Evolutionary conservation across 2,329 filamentous ascomycete genomes (phyloP).

Genomic region (Pseudogymnoascus sp.): DNA sequence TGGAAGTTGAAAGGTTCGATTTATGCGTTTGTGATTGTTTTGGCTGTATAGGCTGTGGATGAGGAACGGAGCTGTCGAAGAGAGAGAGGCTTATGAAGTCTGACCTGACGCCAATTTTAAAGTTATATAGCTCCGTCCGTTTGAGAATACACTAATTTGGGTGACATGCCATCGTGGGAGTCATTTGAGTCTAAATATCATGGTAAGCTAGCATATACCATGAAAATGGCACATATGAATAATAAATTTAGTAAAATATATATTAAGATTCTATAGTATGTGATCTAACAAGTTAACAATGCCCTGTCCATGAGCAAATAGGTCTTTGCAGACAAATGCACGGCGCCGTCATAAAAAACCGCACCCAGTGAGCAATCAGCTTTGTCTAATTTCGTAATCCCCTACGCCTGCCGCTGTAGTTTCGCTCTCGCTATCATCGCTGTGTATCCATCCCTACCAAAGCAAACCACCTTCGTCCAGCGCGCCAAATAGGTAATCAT

Average conservation of each 20-base stretch:
- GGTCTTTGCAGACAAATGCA: not conserved
- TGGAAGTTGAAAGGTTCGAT: not conserved
- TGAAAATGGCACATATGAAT: not conserved
- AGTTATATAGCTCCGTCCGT: not conserved
- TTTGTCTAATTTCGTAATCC: not conserved
- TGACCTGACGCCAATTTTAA: not conserved
- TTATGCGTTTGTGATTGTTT: not conserved
- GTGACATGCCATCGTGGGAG: not conserved
- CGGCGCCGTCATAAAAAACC: not conserved
- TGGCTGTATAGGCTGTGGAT: not conserved
- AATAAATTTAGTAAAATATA: not conserved
- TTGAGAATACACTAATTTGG: not conserved
- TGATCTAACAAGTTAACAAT: not conserved
- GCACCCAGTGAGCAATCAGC: not conserved
- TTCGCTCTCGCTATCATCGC: not conserved
- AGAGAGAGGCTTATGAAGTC: not conserved
- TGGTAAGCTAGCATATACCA: no score
- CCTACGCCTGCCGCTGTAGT: not conserved
- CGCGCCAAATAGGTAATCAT: slow-evolving; percentile 1
- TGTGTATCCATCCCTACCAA: not conserved
- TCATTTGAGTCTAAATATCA: not conserved
- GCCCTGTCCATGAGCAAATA: not conserved
- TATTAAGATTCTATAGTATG: not conserved
- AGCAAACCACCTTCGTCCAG: slow-evolving; percentile 3
- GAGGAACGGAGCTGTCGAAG: not conserved